phyloP scores from a whole-genome alignment of 257 asterid species.

The Scutellaria minor region DNA sequence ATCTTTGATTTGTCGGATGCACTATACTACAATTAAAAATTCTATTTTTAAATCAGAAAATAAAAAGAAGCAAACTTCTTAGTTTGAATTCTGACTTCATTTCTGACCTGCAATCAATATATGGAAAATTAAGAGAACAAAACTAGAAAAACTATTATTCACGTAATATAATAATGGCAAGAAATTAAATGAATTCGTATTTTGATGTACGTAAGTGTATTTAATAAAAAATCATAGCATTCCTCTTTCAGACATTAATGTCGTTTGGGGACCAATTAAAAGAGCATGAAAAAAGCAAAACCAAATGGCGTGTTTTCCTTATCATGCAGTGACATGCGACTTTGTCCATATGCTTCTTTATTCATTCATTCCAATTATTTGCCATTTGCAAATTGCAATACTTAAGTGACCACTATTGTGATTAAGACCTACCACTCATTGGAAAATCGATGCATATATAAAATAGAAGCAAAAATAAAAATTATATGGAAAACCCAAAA shows the following conservation, averaged over 20 bases:
- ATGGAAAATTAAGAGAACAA: too few species aligned
- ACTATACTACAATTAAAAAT: too few species aligned
- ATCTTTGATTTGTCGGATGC: too few species aligned
- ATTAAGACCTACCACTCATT: constrained; percentile 29
- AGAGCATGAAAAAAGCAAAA: not conserved
- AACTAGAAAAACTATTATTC: too few species aligned
- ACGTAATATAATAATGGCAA: too few species aligned
- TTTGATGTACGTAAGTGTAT: too few species aligned
- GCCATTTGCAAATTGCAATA: constrained; percentile 33
- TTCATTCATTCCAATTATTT: constrained; percentile 7
- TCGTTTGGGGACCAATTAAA: constrained; percentile 8
- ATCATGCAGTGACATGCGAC: constrained; percentile 23
- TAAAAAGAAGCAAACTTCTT: too few species aligned
- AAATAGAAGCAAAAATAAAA: not conserved
- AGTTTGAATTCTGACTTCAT: too few species aligned
- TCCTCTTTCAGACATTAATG: not conserved
- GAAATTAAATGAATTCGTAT: too few species aligned
- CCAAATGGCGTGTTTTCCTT: constrained; percentile 26
- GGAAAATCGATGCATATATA: not conserved
- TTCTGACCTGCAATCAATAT: too few species aligned
- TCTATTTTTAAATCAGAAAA: too few species aligned
- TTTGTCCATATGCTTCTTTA: constrained; percentile 25
- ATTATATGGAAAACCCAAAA: too few species aligned
- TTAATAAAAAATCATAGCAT: not conserved
- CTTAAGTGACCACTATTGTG: not conserved